phyloP scores from a whole-genome alignment of 306 rosid genomes.

The Lotus japonicus region DNA sequence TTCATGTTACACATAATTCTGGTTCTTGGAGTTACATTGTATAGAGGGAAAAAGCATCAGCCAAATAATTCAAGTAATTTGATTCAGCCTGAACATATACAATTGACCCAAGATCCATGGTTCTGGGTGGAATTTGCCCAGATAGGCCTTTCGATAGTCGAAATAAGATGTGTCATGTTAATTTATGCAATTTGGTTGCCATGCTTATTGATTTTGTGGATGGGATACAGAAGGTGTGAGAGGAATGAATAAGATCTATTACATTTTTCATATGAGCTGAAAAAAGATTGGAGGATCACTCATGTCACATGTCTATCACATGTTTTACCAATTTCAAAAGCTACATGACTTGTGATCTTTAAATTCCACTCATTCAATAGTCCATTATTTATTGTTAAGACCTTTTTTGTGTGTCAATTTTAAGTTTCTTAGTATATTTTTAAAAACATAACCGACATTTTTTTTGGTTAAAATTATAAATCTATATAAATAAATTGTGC shows the following conservation, averaged over 20 bases:
- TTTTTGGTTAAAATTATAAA: no score
- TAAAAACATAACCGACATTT: no score
- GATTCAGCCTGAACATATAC: constrained; percentile 18
- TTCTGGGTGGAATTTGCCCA: neutral
- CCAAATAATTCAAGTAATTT: constrained; percentile 13
- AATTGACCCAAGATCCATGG: constrained; percentile 7
- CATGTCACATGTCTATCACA: neutral
- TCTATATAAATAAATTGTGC: no score
- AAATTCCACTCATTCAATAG: neutral
- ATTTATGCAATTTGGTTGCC: neutral
- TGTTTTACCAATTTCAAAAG: neutral
- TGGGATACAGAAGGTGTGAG: neutral
- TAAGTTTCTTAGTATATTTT: no score
- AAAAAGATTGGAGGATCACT: neutral
- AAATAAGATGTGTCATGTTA: constrained; percentile 8
- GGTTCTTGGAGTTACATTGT: constrained; percentile 12
- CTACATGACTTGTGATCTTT: neutral
- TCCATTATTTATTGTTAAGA: neutral
- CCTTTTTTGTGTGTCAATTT: no score
- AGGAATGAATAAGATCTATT: neutral
- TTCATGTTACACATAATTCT: neutral
- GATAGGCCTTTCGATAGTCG: constrained; percentile 12
- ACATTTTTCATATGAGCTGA: neutral
- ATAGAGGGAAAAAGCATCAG: constrained; percentile 19
- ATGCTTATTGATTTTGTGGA: neutral